A percentile compares a stretch with the other conserved stretches of the same genome.
phyloP scores from a whole-genome alignment of 768 basidiomycete genomes.

The Auriscalpium microsporum region DNA sequence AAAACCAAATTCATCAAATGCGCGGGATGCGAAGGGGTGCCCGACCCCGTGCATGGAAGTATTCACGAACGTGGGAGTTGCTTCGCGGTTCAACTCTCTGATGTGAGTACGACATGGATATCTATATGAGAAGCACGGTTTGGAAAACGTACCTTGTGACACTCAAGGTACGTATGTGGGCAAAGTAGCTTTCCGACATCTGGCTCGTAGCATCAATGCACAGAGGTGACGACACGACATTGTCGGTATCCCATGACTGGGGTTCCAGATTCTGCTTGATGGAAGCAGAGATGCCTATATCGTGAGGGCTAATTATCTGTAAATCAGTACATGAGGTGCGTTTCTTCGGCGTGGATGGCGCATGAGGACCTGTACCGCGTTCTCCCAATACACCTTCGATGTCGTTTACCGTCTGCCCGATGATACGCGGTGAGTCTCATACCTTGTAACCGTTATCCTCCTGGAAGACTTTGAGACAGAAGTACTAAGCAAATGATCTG shows the following conservation, averaged over 20 bases:
- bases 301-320: slow-evolving; percentile 81
- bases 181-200: slow-evolving; percentile 53
- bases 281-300: slow-evolving; percentile 60
- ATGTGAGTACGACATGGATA: not conserved
- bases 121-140: not conserved
- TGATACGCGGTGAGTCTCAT: not conserved
- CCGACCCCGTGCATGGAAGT: slow-evolving; percentile 91
- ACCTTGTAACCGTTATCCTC: slow-evolving; percentile 88
- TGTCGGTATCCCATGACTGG: slow-evolving; percentile 31
- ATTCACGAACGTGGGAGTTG: slow-evolving; percentile 59
- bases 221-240: slow-evolving; percentile 32
- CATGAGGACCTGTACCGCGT: slow-evolving; percentile 61
- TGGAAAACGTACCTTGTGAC: slow-evolving; percentile 4
- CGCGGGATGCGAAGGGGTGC: slow-evolving; percentile 48
- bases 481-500: not conserved
- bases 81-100: slow-evolving; percentile 30
- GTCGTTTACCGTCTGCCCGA: too few species aligned
- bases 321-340: slow-evolving; percentile 7
- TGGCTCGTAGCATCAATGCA: slow-evolving; percentile 51
- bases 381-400: slow-evolving; percentile 79
- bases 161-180: slow-evolving; percentile 25
- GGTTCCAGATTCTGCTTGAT: slow-evolving; percentile 59
- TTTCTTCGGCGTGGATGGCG: not conserved
- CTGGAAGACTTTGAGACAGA: slow-evolving; percentile 26
- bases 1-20: slow-evolving; percentile 55